These are phyloP conservation scores for Tephrocybe sp. DNA, from an alignment of 768 basidiomycete species.

Conservation along the genomic window DNA sequence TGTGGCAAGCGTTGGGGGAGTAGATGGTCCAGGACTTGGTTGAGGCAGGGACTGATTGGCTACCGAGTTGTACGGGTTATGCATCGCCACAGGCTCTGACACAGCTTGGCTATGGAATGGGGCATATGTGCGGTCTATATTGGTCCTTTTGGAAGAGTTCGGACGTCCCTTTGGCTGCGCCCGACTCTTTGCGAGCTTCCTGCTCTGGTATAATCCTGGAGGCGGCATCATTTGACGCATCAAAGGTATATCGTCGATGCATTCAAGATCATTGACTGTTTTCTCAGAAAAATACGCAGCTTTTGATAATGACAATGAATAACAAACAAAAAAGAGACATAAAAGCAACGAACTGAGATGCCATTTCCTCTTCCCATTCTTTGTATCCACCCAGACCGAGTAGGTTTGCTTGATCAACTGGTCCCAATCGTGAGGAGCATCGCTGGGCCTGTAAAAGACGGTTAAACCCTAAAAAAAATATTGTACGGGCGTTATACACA, in stretches of 20 bases:
- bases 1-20: background rate
- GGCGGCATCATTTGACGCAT: conserved; percentile 65
- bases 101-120: conserved; percentile 6
- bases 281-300: conserved; percentile 83
- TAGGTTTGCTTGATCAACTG: conserved; percentile 83
- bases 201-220: conserved; percentile 66
- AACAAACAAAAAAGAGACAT: conserved; percentile 4
- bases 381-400: conserved; percentile 71
- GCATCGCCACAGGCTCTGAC: conserved; percentile 36
- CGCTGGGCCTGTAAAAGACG: conserved; percentile 1
- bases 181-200: conserved; percentile 50
- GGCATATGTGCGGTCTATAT: conserved; percentile 2
- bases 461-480: background rate
- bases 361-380: conserved; percentile 72
- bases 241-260: conserved; percentile 62
- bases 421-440: conserved; percentile 40
- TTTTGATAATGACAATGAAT: conserved; percentile 22
- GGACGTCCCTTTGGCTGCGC: conserved; percentile 41
- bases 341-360: conserved; percentile 61
- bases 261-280: conserved; percentile 67
- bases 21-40: background rate
- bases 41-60: background rate
- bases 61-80: conserved; percentile 31
- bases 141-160: conserved; percentile 22
- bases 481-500: conserved; percentile 40